Percentiles rank a stretch among this genome's conserved stretches.
Conservation (phyloP, 2,329 filamentous ascomycete genomes). For the Ilyonectria robusta region DNA sequence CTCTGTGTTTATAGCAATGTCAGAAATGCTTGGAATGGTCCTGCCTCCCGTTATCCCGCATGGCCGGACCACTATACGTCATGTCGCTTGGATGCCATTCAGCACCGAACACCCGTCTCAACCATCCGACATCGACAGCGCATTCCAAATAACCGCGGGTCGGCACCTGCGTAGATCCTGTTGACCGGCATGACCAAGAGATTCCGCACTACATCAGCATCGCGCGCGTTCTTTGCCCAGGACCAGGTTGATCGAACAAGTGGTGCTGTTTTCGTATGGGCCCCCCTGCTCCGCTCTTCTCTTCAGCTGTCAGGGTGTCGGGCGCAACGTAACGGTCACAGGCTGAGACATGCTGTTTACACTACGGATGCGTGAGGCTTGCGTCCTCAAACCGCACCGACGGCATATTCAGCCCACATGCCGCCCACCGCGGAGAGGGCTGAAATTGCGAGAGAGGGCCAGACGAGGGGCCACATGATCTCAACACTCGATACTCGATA, state of each 20-base stretch:
- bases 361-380: constrained; percentile 39
- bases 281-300: constrained; percentile 31
- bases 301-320: constrained; percentile 34
- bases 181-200: constrained; percentile 22
- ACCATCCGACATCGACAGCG: constrained; percentile 11
- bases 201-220: constrained; percentile 15
- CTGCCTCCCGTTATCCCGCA: constrained; percentile 12
- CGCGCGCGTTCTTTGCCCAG: constrained; percentile 16
- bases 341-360: constrained; percentile 45
- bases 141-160: constrained; percentile 18
- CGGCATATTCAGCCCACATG: constrained; percentile 49
- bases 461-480: constrained; percentile 32
- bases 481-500: constrained; percentile 5
- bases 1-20: constrained; percentile 18
- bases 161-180: constrained; percentile 29
- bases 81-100: constrained; percentile 11
- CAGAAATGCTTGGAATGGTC: neutral
- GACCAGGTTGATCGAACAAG: constrained; percentile 27
- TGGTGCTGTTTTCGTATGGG: constrained; percentile 31
- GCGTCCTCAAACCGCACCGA: constrained; percentile 46
- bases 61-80: constrained; percentile 22
- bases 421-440: constrained; percentile 28
- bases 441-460: constrained; percentile 25
- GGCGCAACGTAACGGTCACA: constrained; percentile 44
- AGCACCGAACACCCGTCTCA: neutral